These are phyloP conservation scores for Backusella liffmaniae DNA, from an alignment of 192 early-diverging fungal genomes.

Conservation along the genomic window DNA sequence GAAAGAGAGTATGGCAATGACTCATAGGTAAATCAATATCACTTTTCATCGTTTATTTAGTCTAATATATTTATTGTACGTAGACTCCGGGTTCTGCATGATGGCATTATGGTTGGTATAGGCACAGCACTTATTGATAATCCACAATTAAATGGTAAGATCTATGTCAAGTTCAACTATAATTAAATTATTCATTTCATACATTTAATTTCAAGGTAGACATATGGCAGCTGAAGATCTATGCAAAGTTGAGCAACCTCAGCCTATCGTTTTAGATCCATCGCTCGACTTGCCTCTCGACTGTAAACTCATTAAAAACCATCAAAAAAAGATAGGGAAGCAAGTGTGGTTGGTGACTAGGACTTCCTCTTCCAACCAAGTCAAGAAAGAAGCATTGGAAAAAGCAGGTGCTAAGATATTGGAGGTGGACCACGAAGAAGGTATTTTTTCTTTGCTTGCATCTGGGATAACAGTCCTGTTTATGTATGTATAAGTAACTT, in stretches of 20 bases:
- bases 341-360: slow-evolving; percentile 60
- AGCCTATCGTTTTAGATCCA: slow-evolving; percentile 80
- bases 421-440: background rate
- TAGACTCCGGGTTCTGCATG: slow-evolving; percentile 66
- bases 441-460: background rate
- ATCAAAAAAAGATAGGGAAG: slow-evolving; percentile 20
- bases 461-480: background rate
- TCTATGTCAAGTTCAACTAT: background rate
- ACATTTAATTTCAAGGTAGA: background rate
- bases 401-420: slow-evolving; percentile 60
- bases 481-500: background rate
- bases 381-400: slow-evolving; percentile 44
- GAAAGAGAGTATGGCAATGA: slow-evolving; percentile 73
- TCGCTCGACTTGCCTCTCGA: slow-evolving; percentile 58
- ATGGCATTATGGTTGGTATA: slow-evolving; percentile 86
- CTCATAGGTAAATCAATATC: slow-evolving; percentile 54
- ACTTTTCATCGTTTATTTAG: background rate
- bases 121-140: slow-evolving; percentile 80
- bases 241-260: slow-evolving; percentile 50
- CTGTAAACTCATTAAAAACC: slow-evolving; percentile 52
- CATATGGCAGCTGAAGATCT: background rate
- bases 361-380: background rate
- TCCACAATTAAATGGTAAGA: slow-evolving; percentile 61
- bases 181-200: background rate
- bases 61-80: background rate